phyloP scores from a whole-genome alignment of 169 alveolate genomes.

The Eimeria falciformis region DNA sequence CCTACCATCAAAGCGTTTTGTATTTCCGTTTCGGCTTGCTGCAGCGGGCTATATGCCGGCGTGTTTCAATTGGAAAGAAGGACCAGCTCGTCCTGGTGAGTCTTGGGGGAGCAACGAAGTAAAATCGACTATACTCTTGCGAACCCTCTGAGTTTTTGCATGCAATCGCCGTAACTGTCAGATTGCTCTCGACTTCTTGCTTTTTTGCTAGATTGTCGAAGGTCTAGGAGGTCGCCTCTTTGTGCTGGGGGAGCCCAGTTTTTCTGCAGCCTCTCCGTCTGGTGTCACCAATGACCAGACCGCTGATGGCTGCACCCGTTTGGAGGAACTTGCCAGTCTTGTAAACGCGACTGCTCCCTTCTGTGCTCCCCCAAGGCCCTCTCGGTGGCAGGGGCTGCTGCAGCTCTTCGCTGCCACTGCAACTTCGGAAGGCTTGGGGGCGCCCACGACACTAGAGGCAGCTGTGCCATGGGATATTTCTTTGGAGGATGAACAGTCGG shows the following conservation, averaged over 20 bases:
- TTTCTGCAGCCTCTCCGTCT: not conserved
- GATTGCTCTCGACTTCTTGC: not conserved
- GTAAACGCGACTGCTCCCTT: constrained; percentile 43
- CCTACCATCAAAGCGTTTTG: not conserved
- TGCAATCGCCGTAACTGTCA: not conserved
- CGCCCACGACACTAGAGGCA: not conserved
- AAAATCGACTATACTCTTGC: no score
- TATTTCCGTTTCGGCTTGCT: not conserved
- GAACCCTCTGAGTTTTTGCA: not conserved
- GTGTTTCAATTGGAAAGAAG: constrained; percentile 23
- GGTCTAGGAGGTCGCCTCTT: constrained; percentile 66
- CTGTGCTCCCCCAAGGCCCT: constrained; percentile 49
- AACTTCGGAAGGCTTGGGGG: constrained; percentile 48
- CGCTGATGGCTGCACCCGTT: not conserved
- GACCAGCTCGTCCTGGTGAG: constrained; percentile 53
- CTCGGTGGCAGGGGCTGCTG: constrained; percentile 64
- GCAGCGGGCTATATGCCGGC: constrained; percentile 63
- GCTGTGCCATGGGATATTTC: not conserved
- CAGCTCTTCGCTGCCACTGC: constrained; percentile 68
- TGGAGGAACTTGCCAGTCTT: constrained; percentile 47
- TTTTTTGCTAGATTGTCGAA: constrained; percentile 30
- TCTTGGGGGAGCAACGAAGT: not conserved
- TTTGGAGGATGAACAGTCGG: not conserved
- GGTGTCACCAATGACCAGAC: not conserved
- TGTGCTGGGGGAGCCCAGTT: constrained; percentile 21